Evolutionary conservation across 163 green algal genomes (phyloP).

Genomic region (Coccomyxa subellipsoidea): DNA sequence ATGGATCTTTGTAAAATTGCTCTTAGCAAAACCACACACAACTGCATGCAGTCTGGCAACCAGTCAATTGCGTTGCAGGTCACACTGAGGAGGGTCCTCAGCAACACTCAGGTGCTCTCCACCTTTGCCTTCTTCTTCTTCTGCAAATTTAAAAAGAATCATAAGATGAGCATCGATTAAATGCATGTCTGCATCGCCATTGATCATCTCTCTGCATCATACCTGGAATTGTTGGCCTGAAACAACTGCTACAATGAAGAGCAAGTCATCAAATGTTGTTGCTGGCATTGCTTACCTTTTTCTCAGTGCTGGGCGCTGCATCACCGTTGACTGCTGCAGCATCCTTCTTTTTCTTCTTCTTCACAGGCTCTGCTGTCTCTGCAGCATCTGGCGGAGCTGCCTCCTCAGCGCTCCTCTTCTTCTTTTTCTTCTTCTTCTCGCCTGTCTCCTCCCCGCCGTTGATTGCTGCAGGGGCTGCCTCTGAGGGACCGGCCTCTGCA

Average conservation of each 20-base stretch:
- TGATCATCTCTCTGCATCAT: too few relatives aligned
- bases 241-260: background rate
- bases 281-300: constrained; percentile 16
- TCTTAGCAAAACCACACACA: too few relatives aligned
- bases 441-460: background rate
- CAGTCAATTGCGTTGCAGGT: too few relatives aligned
- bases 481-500: background rate
- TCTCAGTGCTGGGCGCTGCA: constrained; percentile 5
- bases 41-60: too few relatives aligned
- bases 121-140: constrained; percentile 23
- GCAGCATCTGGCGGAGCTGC: constrained; percentile 3
- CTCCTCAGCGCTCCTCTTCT: constrained; percentile 28
- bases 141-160: background rate
- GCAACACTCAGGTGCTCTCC: background rate
- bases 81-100: too few relatives aligned
- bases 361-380: constrained; percentile 25
- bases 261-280: background rate
- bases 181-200: too few relatives aligned
- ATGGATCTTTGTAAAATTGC: too few relatives aligned
- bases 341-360: constrained; percentile 51
- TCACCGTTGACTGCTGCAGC: background rate
- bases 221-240: too few relatives aligned
- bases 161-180: background rate
- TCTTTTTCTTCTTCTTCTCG: constrained; percentile 29
- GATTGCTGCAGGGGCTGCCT: background rate